These are phyloP conservation scores for Solanum boliviense DNA, from an alignment of 257 asterid species.

Conservation along the genomic window DNA sequence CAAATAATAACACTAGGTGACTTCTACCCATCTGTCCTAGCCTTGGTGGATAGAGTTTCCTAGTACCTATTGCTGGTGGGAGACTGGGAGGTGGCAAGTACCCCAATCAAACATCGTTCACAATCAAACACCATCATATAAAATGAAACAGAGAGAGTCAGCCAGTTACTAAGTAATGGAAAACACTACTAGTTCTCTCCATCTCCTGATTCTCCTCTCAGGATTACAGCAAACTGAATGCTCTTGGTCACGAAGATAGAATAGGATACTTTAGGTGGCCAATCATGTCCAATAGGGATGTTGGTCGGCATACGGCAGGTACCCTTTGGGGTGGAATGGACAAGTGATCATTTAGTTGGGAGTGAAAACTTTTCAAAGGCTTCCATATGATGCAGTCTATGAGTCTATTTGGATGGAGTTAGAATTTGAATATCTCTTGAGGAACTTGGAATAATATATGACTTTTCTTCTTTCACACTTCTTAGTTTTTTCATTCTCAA, in stretches of 20 bases:
- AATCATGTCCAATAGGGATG: neutral
- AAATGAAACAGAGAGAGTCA: neutral
- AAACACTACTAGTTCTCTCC: neutral
- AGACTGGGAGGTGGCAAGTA: neutral
- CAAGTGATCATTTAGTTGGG: neutral
- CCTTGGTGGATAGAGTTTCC: neutral
- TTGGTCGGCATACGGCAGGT: neutral
- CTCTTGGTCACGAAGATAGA: neutral
- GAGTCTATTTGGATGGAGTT: neutral
- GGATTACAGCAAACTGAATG: neutral
- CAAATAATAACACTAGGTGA: neutral
- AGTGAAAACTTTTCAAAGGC: neutral
- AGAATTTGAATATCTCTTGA: neutral
- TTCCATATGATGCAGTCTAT: neutral
- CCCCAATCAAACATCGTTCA: neutral
- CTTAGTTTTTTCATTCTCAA: neutral
- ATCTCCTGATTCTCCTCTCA: neutral
- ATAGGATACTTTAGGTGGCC: neutral
- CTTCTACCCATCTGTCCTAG: neutral
- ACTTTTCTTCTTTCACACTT: neutral
- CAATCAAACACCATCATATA: neutral
- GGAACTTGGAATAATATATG: neutral
- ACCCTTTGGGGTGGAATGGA: neutral
- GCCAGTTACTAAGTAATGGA: neutral
- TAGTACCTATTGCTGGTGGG: neutral